phyloP scores from a whole-genome alignment of 2,329 filamentous ascomycete species.

The Xylaria sp. region DNA sequence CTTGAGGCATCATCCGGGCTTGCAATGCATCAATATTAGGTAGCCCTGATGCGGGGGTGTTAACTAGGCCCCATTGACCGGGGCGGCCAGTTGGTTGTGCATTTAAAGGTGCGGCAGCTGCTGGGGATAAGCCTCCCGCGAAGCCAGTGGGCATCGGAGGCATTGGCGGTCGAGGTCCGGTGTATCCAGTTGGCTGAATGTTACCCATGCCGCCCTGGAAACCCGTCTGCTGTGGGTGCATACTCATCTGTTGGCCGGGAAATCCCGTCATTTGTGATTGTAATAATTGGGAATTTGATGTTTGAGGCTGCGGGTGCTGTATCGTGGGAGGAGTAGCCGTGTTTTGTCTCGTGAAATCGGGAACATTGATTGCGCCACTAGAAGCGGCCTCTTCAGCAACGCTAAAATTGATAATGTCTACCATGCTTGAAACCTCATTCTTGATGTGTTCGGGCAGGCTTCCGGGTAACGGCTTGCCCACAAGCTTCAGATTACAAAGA shows the following conservation, averaged over 20 bases:
- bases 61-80: constrained; percentile 98
- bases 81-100: constrained; percentile 94
- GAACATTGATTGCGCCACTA: constrained; percentile 70
- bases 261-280: constrained; percentile 76
- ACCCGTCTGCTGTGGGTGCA: constrained; percentile 77
- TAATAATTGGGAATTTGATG: constrained; percentile 75
- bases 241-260: constrained; percentile 65
- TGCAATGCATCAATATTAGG: constrained; percentile 95
- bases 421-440: constrained; percentile 99
- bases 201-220: constrained; percentile 71
- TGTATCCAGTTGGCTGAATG: constrained; percentile 82
- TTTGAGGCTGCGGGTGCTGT: constrained; percentile 78
- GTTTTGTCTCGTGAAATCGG: constrained; percentile 72
- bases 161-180: constrained; percentile 84
- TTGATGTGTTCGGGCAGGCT: constrained; percentile 84
- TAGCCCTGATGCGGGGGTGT: constrained; percentile 86
- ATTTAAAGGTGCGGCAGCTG: constrained; percentile 71
- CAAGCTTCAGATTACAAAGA: constrained; percentile 92
- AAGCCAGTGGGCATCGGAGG: constrained; percentile 77
- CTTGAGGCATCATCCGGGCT: constrained; percentile 96
- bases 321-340: constrained; percentile 64
- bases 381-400: constrained; percentile 77
- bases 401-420: constrained; percentile 98
- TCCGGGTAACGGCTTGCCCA: constrained; percentile 82
- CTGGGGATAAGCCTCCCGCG: constrained; percentile 72